Base-by-base conservation (phyloP, 1,139 yeast species). In the Williopsis jadinii region DNA sequence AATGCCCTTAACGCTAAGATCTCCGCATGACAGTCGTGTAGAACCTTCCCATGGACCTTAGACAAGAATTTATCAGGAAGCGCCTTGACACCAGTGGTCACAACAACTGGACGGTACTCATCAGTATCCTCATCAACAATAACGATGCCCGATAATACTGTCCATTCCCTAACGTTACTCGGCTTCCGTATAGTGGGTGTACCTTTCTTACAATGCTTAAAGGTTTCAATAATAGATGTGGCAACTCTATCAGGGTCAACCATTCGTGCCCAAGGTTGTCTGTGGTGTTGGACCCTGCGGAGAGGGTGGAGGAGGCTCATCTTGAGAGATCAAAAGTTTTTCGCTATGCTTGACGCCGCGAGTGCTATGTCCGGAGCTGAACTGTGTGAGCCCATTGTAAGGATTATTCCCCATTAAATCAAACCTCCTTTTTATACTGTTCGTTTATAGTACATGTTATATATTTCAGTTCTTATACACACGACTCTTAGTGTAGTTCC, bases 1-100 rank as follows among this genome's bases (percentile, higher is more conserved):
- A 90, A 78, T 2, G 79, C 74, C 31, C 97, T 61, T 1, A 88
- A 47, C 0, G 84, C 74, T 15, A 92, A 62, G 2, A 87, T 73
- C 56, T 90, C 98, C 0, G 97, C 97, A 62, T 90, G 98, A 62
- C 79, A 68, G 58, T 90, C 97, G 56, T 90, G 97, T 0, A 90
- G 67, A 9, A 86, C 63, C 14, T 58, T 54, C 0, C 97, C 97
- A 0, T 64, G 33, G 39, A 58, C 73, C 28, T 54, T 52, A 50
- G 11, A 41, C 2, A 75, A 50, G 6, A 54, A 55, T 8, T 54
- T 58, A 51, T 82, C 77, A 0, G 97, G 92, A 26, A 73, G 54
- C 0, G 86, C 74, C 58, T 92, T 92, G 40, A 87, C 85, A 0
- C 98, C 98, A 0, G 97, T 87, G 0, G 94, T 72, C 3, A 85